Evolutionary conservation across 352 stramenopile genomes (phyloP).

Genomic region (Globisporangium viniferum): DNA sequence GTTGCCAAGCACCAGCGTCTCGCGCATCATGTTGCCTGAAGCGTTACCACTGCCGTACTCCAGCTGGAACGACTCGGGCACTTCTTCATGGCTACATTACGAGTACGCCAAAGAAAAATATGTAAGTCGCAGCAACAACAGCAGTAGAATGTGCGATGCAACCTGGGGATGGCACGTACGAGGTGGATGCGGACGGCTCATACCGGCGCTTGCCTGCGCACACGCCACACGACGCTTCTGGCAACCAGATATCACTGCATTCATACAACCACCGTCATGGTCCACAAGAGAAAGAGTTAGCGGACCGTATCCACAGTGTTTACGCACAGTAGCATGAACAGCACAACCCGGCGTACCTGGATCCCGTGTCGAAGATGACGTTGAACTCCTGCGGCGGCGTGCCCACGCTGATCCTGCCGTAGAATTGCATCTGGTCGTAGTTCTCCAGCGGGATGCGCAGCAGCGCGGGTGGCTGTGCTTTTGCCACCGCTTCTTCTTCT

Average conservation of each 20-base stretch:
- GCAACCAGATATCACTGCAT: slow-evolving; percentile 57
- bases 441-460: slow-evolving; percentile 71
- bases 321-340: neutral
- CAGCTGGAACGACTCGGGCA: slow-evolving; percentile 41
- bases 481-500: neutral
- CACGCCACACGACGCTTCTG: slow-evolving; percentile 31
- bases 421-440: slow-evolving; percentile 78
- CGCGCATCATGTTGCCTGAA: slow-evolving; percentile 38
- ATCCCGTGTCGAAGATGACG: slow-evolving; percentile 81
- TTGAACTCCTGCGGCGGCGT: slow-evolving; percentile 59
- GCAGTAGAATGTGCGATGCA: too few relatives aligned
- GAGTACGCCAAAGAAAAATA: slow-evolving; percentile 12
- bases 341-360: slow-evolving; percentile 22
- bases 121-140: neutral
- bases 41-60: slow-evolving; percentile 70
- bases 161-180: slow-evolving; percentile 16
- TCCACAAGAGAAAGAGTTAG: neutral
- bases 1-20: slow-evolving; percentile 36
- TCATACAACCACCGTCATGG: neutral
- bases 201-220: slow-evolving; percentile 48
- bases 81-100: slow-evolving; percentile 1
- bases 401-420: slow-evolving; percentile 51
- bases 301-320: neutral
- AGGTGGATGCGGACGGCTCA: slow-evolving; percentile 29
- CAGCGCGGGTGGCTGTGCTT: slow-evolving; percentile 8